Evolutionary conservation across 1,284 basidiomycete genomes (phyloP).

Genomic region (Fomitopsis schrenkii): DNA sequence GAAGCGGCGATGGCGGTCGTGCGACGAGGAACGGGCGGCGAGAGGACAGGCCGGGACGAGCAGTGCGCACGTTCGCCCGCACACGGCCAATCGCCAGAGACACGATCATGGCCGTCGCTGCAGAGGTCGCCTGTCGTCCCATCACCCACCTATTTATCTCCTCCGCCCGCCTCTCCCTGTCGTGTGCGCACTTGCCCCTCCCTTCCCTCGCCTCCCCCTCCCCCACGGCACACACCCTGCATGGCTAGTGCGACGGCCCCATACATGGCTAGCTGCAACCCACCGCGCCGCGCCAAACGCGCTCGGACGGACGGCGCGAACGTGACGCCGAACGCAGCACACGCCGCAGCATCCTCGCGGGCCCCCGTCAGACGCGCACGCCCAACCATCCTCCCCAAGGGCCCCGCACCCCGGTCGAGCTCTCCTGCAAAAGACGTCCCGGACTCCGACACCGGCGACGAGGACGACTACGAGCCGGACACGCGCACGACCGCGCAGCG

Average conservation of each 20-base stretch:
- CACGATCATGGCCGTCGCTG: conserved; percentile 10
- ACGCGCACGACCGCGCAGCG: conserved; percentile 25
- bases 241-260: conserved; percentile 16
- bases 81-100: conserved; percentile 16
- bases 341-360: conserved; percentile 12
- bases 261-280: conserved; percentile 53
- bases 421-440: conserved; percentile 20
- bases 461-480: conserved; percentile 29
- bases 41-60: conserved; percentile 1
- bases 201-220: conserved; percentile 1
- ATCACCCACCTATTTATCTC: conserved; percentile 12
- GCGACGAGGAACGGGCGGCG: conserved; percentile 19
- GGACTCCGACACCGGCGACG: conserved; percentile 18
- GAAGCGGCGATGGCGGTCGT: conserved; percentile 23
- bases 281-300: conserved; percentile 54
- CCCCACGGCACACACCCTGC: background rate
- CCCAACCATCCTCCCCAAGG: conserved; percentile 23
- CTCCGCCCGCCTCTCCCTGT: conserved; percentile 8
- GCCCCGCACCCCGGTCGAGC: conserved; percentile 17
- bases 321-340: background rate
- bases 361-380: conserved; percentile 13
- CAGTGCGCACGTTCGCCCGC: conserved; percentile 24
- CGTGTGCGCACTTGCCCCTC: conserved; percentile 16
- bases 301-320: conserved; percentile 20
- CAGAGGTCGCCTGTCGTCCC: background rate